Evolutionary conservation across 2,329 filamentous ascomycete genomes (phyloP), one percentile per base, ranked within the genome.

Genomic region (Beauveria caledonica): DNA sequence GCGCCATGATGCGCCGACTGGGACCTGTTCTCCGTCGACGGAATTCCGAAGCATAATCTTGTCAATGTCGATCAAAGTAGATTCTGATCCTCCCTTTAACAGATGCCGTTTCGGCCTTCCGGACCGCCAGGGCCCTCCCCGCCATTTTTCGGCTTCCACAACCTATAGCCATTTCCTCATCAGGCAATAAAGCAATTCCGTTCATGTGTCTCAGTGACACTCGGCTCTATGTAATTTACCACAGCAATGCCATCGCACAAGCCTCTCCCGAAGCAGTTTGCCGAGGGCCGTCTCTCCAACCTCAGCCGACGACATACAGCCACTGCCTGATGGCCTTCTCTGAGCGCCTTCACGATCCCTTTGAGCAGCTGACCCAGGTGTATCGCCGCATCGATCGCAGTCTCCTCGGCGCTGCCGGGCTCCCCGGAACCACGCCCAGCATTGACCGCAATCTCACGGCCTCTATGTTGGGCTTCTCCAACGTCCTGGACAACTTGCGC

Each of bases 311-410:
- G 5, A 50, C 58, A 1, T 55, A 45, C 15, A 51, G 58, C 5
- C 58, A 60, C 42, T 60, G 54, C 21, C 51, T 60, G 42, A 40
- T 60, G 11, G 58, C 50, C 40, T 60, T 53, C 15, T 46, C 13
- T 23, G 70, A 57, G 7, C 44, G 61, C 25, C 53, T 62, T 10
- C 36, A 58, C 23, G 61, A 60, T 29, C 36, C 29, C 27, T 60
- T 60, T n/a, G 44, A 56, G 57, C 56, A 62, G 51, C 61, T 62
- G 8, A 29, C 25, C 15, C 58, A 58, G 23, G 44, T 40, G 7
- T 62, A 57, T 39, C 19, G 46, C 23, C 51, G 58, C 42, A 33
- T 51, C n/a, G 54, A 62, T 48, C 58, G 61, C 51, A 51, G 61
- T 11, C 58, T 48, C 36, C 55, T 59, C 49, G 60, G 58, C 17